These are phyloP conservation scores for Wickerhamomyces queroliae DNA, from an alignment of 805 yeast genomes.

Conservation along the genomic window DNA sequence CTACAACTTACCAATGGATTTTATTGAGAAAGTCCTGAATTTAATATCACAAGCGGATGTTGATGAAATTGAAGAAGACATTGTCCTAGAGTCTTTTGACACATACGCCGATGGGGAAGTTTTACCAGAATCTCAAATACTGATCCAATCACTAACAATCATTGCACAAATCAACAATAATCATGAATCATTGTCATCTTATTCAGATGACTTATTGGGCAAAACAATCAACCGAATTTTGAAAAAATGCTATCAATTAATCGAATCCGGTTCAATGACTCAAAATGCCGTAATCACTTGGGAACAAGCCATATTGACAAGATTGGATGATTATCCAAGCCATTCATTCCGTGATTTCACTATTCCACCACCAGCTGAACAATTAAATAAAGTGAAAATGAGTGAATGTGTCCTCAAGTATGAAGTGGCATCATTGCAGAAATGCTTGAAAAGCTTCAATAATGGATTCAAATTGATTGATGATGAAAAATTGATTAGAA, in stretches of 20 bases:
- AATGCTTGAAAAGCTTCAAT: conserved; percentile 25
- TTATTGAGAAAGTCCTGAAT: conserved; percentile 31
- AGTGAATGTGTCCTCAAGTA: conserved; percentile 50
- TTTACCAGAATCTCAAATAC: conserved; percentile 48
- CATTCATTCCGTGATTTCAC: conserved; percentile 22
- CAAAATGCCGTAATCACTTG: conserved; percentile 22
- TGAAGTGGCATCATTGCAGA: conserved; percentile 46
- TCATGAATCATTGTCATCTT: conserved; percentile 12
- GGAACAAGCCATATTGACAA: conserved; percentile 20
- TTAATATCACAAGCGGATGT: conserved; percentile 22
- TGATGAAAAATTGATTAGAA: conserved; percentile 54
- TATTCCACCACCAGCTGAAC: conserved; percentile 13
- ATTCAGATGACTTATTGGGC: conserved; percentile 13
- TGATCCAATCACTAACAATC: conserved; percentile 47
- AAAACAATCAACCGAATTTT: conserved; percentile 41
- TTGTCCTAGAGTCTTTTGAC: conserved; percentile 56
- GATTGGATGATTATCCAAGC: conserved; percentile 44
- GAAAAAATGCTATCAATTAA: conserved; percentile 55
- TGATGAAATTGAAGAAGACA: conserved; percentile 32
- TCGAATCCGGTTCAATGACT: conserved; percentile 45
- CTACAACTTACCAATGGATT: conserved; percentile 18
- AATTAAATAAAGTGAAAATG: conserved; percentile 29
- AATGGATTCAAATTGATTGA: conserved; percentile 38
- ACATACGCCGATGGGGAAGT: conserved; percentile 53
- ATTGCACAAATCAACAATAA: conserved; percentile 23